phyloP scores from a whole-genome alignment of 2,329 filamentous ascomycete species.

The Ampelomyces quisqualis region DNA sequence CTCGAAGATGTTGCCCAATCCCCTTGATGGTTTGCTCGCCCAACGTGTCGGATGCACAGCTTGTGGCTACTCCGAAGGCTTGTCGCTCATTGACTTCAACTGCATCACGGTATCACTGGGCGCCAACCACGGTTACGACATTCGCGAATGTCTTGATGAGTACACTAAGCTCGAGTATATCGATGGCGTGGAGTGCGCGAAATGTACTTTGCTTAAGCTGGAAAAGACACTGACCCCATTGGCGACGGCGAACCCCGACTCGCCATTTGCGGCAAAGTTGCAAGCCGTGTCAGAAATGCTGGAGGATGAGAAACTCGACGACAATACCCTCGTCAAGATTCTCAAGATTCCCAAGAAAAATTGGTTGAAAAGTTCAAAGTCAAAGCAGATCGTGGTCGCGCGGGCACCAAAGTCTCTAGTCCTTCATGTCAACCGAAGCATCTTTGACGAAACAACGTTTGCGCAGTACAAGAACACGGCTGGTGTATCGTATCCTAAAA shows the following conservation, averaged over 20 bases:
- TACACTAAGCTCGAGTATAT: constrained; percentile 85
- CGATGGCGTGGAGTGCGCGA: constrained; percentile 84
- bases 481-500: constrained; percentile 71
- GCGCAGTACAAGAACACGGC: constrained; percentile 81
- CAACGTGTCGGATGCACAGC: constrained; percentile 84
- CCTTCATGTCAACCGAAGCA: constrained; percentile 86
- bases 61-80: constrained; percentile 83
- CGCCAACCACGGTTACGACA: constrained; percentile 60
- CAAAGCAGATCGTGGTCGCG: constrained; percentile 83
- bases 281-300: constrained; percentile 68
- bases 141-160: constrained; percentile 78
- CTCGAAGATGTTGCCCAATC: constrained; percentile 59
- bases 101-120: constrained; percentile 85
- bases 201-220: constrained; percentile 74
- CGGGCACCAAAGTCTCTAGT: constrained; percentile 77
- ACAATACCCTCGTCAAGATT: constrained; percentile 53
- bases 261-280: constrained; percentile 57
- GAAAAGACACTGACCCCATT: constrained; percentile 43
- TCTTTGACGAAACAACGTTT: constrained; percentile 83
- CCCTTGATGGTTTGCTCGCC: constrained; percentile 81
- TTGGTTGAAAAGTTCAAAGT: constrained; percentile 77
- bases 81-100: constrained; percentile 91
- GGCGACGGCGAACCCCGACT: constrained; percentile 37
- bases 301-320: constrained; percentile 71
- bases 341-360: constrained; percentile 58